A percentile compares a stretch with the other conserved stretches of the same genome.
These are phyloP conservation scores for Cystobasidium slooffiae DNA, from an alignment of 1,284 basidiomycete genomes.

Conservation along the genomic window DNA sequence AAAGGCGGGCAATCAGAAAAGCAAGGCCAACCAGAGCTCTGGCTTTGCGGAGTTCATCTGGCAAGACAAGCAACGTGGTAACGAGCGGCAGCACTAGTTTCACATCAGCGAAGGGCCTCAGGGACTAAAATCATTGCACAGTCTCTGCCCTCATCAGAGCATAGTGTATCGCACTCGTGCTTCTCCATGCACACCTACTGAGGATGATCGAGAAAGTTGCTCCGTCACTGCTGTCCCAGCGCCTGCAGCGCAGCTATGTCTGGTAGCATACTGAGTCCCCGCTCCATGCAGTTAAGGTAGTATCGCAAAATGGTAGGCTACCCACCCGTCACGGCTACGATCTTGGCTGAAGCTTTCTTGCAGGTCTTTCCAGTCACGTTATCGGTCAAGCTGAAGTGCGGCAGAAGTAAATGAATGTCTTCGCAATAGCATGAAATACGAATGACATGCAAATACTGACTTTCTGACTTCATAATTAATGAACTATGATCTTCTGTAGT, in stretches of 20 bases:
- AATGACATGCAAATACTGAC: background rate
- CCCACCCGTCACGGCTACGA: background rate
- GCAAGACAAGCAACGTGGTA: background rate
- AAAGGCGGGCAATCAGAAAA: background rate
- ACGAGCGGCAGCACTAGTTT: background rate
- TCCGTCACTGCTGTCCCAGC: background rate
- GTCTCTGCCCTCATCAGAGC: too few species aligned
- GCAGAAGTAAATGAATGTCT: conserved; percentile 23
- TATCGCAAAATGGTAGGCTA: background rate
- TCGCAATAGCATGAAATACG: too few species aligned
- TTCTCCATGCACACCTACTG: background rate
- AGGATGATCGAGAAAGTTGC: conserved; percentile 2
- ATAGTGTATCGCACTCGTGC: background rate
- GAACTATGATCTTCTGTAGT: background rate
- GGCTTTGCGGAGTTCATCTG: background rate
- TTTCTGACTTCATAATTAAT: background rate
- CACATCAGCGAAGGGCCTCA: too few species aligned
- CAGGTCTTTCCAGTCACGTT: conserved; percentile 38
- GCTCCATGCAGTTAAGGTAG: background rate
- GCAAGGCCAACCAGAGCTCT: conserved; percentile 9
- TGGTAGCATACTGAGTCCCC: background rate
- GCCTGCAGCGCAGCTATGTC: background rate
- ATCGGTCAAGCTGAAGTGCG: conserved; percentile 45
- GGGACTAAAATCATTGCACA: too few species aligned
- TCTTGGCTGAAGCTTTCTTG: background rate